These are phyloP conservation scores for Chiua virens DNA, from an alignment of 768 basidiomycete genomes.

Conservation along the genomic window DNA sequence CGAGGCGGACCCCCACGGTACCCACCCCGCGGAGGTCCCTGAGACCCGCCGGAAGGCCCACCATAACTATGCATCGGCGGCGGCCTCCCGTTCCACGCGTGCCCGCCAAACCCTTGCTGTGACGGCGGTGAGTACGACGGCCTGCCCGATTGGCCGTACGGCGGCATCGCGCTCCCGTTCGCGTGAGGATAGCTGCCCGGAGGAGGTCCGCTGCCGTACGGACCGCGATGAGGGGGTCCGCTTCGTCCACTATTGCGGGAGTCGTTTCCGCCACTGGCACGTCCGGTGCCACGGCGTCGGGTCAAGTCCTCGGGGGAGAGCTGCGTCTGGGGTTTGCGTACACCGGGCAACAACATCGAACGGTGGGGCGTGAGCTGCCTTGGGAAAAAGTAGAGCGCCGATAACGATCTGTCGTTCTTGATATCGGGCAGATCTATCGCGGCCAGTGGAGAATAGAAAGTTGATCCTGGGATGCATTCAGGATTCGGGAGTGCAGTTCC, in stretches of 20 bases:
- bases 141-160: slow-evolving; percentile 19
- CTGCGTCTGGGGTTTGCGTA: slow-evolving; percentile 53
- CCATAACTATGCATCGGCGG: slow-evolving; percentile 33
- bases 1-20: slow-evolving; percentile 23
- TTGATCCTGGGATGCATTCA: slow-evolving; percentile 88
- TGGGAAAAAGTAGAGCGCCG: slow-evolving; percentile 87
- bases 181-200: slow-evolving; percentile 6
- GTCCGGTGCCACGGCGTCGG: slow-evolving; percentile 52
- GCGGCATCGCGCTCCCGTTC: slow-evolving; percentile 20
- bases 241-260: slow-evolving; percentile 36
- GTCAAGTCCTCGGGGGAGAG: slow-evolving; percentile 68
- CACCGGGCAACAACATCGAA: slow-evolving; percentile 78
- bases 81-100: slow-evolving; percentile 34
- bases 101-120: slow-evolving; percentile 29
- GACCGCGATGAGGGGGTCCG: slow-evolving; percentile 20
- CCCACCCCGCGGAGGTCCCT: slow-evolving; percentile 26
- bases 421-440: slow-evolving; percentile 71
- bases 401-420: slow-evolving; percentile 82
- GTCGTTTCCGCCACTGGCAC: slow-evolving; percentile 43
- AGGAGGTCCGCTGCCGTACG: slow-evolving; percentile 20
- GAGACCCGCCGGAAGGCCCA: slow-evolving; percentile 28
- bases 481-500: slow-evolving; percentile 84
- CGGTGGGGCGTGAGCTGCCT: slow-evolving; percentile 82
- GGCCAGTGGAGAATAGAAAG: slow-evolving; percentile 75
- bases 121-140: slow-evolving; percentile 20